A percentile compares a stretch with the other conserved stretches of the same genome.
Conservation (phyloP, 306 rosid species). For the Vigna radiata region DNA sequence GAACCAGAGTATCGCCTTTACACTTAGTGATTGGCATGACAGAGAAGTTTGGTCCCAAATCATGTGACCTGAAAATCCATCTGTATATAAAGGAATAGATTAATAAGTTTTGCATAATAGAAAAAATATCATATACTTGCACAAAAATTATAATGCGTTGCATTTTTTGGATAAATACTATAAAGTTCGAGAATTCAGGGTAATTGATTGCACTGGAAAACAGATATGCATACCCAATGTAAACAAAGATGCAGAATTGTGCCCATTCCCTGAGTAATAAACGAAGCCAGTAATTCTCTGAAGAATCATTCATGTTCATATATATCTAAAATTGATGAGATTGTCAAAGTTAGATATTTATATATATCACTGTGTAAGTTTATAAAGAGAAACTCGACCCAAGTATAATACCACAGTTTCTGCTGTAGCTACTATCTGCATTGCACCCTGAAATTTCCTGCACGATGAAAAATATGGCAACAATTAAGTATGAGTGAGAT, state of each 20-base stretch:
- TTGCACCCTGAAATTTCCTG: constrained; percentile 94
- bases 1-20: constrained; percentile 63
- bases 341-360: constrained; percentile 22
- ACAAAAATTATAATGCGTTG: neutral
- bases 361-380: neutral
- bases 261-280: constrained; percentile 88
- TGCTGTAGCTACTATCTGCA: constrained; percentile 94
- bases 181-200: constrained; percentile 30
- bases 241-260: constrained; percentile 82
- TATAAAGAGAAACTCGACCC: constrained; percentile 36
- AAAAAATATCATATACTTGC: constrained; percentile 2
- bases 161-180: neutral
- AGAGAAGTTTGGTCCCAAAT: constrained; percentile 85
- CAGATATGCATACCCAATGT: constrained; percentile 78
- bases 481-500: constrained; percentile 8
- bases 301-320: constrained; percentile 76
- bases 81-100: constrained; percentile 54
- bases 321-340: constrained; percentile 61
- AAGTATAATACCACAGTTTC: constrained; percentile 75
- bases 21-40: constrained; percentile 76
- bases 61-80: constrained; percentile 94
- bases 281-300: constrained; percentile 86
- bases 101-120: constrained; percentile 14
- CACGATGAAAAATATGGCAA: constrained; percentile 37
- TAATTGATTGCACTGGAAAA: constrained; percentile 17